Evolutionary conservation across 2,329 filamentous ascomycete species (phyloP), one percentile per base, ranked within the genome.

Genomic region (Fusarium sp.): DNA sequence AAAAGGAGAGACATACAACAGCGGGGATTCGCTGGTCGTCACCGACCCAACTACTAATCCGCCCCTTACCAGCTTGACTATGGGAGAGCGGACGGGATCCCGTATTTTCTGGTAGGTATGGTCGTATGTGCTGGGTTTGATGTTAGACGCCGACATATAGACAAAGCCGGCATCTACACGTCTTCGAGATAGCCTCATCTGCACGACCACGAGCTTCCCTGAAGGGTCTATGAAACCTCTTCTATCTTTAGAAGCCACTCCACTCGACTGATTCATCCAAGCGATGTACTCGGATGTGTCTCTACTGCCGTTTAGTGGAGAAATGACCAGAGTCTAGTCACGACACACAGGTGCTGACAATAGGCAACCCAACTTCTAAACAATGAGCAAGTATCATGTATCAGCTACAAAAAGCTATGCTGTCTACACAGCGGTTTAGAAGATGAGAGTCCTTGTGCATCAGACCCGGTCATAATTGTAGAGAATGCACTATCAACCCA

Each of bases 121-220:
- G 34, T 37, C 34, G 34, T 37, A 37, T 37, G 34, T 37, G 10
- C 34, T 3, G 1, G 10, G 2, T 37, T 11, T 37, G 3, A 3
- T 37, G 18, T 11, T 12, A 37, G 34, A 1, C 1, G 9, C 5
- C 3, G 0, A 1, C 2, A 37, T 37, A 37, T 37, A 4, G 18
- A n/a, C 4, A 1, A 11, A 1, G 1, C 6, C 12, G 0, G 9
- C 9, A 3, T n/a, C 34, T n/a, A 12, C 34, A 11, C 34, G 0
- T n/a, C 34, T 10, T 37, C 5, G 10, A n/a, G 18, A 37, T n/a
- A 37, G 18, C 34, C 34, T n/a, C 34, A 5, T n/a, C 34, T n/a
- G 18, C 18, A n/a, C 34, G 34, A 5, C 34, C 34, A 11, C 16
- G 5, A 11, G 34, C 9, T 37, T 37, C 16, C 9, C 0, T 5